Percentiles rank a stretch among this genome's conserved stretches.
Evolutionary conservation across 2,329 filamentous ascomycete species (phyloP).

Genomic region (Cladophialophora carrionii): DNA sequence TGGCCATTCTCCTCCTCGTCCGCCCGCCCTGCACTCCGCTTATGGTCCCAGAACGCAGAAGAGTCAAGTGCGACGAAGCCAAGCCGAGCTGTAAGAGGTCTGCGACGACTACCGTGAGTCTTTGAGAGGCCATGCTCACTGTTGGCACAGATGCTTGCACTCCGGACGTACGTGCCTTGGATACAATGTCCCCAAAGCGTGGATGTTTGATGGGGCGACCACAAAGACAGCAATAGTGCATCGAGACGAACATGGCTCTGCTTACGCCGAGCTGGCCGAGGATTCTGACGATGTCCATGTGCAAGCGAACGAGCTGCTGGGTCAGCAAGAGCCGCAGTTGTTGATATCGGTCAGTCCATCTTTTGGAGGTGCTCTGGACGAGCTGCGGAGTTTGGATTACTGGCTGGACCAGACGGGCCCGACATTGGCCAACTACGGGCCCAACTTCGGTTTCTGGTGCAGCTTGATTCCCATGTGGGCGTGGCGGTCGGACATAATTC

Average conservation of each 20-base stretch:
- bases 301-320: not conserved
- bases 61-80: conserved; percentile 22
- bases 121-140: not conserved
- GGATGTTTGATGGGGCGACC: conserved; percentile 16
- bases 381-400: conserved; percentile 19
- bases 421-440: conserved; percentile 21
- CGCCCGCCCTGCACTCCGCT: not conserved
- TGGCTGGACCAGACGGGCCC: conserved; percentile 18
- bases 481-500: conserved; percentile 13
- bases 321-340: not conserved
- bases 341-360: not conserved
- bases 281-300: not conserved
- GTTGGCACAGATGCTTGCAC: conserved; percentile 4
- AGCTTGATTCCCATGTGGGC: conserved; percentile 16
- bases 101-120: not conserved
- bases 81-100: conserved; percentile 20
- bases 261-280: not conserved
- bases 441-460: conserved; percentile 18
- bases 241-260: not conserved
- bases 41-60: conserved; percentile 5
- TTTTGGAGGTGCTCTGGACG: conserved; percentile 8
- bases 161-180: conserved; percentile 8
- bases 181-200: conserved; percentile 13
- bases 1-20: not conserved
- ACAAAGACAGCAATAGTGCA: not conserved